These are phyloP conservation scores for Fragaria ananassa DNA, from an alignment of 306 rosid genomes.

Conservation along the genomic window DNA sequence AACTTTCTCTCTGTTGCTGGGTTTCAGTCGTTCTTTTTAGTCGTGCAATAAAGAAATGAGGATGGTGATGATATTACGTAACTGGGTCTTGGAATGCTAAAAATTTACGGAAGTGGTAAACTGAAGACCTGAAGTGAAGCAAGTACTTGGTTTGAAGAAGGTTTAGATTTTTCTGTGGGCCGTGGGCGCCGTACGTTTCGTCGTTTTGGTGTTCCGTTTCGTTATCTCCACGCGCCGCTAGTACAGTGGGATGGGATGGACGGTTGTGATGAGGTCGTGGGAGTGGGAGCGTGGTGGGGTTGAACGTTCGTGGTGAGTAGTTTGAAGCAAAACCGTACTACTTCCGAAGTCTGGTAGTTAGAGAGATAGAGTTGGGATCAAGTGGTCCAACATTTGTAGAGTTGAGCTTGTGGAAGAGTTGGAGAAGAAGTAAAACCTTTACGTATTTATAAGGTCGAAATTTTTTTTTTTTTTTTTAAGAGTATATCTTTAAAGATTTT, in stretches of 20 bases:
- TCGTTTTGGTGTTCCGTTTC: not conserved
- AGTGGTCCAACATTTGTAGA: not conserved
- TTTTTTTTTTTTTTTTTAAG: too few species aligned
- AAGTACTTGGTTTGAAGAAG: not conserved
- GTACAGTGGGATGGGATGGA: not conserved
- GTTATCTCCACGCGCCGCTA: not conserved
- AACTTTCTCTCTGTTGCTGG: not conserved
- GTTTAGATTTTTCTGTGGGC: not conserved
- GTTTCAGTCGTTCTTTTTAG: not conserved
- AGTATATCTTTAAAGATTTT: too few species aligned
- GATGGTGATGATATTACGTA: not conserved
- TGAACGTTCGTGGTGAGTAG: not conserved
- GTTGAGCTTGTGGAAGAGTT: too few species aligned
- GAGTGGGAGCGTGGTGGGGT: not conserved
- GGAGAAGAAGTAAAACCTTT: too few species aligned
- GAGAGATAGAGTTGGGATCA: not conserved
- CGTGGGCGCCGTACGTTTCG: conserved; percentile 22
- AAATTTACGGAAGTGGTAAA: conserved; percentile 16
- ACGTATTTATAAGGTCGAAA: too few species aligned
- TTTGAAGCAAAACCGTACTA: conserved; percentile 7
- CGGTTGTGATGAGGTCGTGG: not conserved
- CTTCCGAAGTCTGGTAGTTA: not conserved
- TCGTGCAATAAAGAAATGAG: not conserved
- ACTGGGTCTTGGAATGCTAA: not conserved
- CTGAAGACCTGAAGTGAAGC: not conserved